phyloP scores from a whole-genome alignment of 2,329 filamentous ascomycete genomes.

The Claviceps cyperi region DNA sequence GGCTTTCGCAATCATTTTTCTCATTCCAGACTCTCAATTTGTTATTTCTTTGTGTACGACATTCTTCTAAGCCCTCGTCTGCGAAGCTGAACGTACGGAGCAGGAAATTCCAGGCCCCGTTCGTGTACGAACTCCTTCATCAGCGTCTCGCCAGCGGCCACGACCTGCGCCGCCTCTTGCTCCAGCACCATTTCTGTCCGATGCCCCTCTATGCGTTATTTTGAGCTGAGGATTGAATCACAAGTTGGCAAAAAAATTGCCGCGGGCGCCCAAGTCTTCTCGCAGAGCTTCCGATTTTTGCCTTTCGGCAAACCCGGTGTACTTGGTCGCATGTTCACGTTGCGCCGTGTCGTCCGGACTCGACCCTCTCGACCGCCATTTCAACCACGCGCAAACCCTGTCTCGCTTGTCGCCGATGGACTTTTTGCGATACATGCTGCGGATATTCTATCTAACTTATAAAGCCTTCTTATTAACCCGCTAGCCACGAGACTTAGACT shows the following conservation, averaged over 20 bases:
- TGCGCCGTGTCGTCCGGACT: not conserved
- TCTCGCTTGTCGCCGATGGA: not conserved
- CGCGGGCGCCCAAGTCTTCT: not conserved
- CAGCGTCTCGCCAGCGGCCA: not conserved
- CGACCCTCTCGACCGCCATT: not conserved
- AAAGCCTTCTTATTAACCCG: not conserved
- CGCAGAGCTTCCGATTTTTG: not conserved
- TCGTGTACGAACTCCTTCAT: not conserved
- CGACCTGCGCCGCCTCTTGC: not conserved
- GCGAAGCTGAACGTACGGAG: too few relatives aligned
- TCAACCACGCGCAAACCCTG: not conserved
- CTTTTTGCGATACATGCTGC: not conserved
- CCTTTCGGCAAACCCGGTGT: not conserved
- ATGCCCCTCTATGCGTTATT: not conserved
- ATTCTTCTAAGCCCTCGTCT: not conserved
- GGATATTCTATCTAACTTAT: not conserved
- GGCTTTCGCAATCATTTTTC: not conserved
- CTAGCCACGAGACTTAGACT: not conserved
- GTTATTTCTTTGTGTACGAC: not conserved
- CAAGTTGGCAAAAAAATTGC: not conserved
- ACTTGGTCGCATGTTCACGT: not conserved
- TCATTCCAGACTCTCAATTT: not conserved
- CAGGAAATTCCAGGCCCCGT: not conserved
- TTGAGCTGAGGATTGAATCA: conserved; percentile 11
- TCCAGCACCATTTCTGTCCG: not conserved